Evolutionary conservation across 257 asterid species (phyloP).

Genomic region (Petunia axillaris): DNA sequence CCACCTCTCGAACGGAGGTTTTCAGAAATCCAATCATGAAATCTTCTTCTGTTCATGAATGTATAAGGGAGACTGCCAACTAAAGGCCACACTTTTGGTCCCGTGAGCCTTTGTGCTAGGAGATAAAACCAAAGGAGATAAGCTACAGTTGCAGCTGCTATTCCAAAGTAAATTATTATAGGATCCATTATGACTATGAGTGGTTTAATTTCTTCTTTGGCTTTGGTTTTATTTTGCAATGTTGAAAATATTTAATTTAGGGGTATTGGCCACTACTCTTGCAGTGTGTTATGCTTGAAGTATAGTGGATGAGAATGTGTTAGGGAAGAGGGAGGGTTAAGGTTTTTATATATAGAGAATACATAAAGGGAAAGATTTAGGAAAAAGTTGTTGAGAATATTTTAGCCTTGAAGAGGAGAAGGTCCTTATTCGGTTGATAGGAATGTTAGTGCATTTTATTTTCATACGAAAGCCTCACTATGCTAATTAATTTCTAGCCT

Average conservation of each 20-base stretch:
- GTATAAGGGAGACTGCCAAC: constrained; percentile 76
- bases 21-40: constrained; percentile 81
- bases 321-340: constrained; percentile 22
- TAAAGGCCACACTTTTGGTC: constrained; percentile 70
- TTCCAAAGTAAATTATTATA: constrained; percentile 27
- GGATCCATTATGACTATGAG: constrained; percentile 44
- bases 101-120: constrained; percentile 61
- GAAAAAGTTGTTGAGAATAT: constrained; percentile 24
- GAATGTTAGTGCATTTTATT: constrained; percentile 18
- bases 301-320: constrained; percentile 32
- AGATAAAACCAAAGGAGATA: constrained; percentile 71
- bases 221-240: neutral
- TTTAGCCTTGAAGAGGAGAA: neutral
- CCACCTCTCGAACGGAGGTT: constrained; percentile 60
- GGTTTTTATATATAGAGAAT: constrained; percentile 35
- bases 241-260: too few species aligned
- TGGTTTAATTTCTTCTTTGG: neutral
- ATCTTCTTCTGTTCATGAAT: constrained; percentile 58
- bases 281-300: too few species aligned
- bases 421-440: constrained; percentile 26
- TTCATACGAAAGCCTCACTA: neutral
- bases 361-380: constrained; percentile 28
- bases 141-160: constrained; percentile 43
- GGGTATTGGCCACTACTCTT: too few species aligned
- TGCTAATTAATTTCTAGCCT: too few species aligned